Base-by-base conservation (phyloP, 2,329 filamentous ascomycete genomes). In the Tolypocladium tropicale region DNA sequence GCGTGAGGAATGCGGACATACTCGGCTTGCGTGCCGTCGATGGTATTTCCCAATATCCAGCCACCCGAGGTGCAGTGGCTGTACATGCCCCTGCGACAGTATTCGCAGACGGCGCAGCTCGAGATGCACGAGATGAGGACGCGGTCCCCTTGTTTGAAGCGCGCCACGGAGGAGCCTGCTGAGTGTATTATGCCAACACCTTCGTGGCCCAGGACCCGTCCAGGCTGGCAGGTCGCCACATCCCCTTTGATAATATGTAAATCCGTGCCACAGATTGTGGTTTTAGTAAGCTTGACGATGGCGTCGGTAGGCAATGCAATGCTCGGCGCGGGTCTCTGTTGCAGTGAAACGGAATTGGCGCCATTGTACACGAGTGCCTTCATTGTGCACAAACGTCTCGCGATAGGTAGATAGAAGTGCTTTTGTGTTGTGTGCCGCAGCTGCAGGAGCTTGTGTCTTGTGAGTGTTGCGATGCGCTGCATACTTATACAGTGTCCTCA, bases 11-110 rank as follows among this genome's bases (percentile, higher is more conserved):
- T 74, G 23, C 78, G 71, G 39, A 81, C 78, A 58, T 76, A 81
- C 62, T 82, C 79, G n/a, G 79, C 80, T 62, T 82, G 79, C 0
- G 77, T 81, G 49, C 79, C 79, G 59, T 81, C 76, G 23, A 76
- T 72, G 0, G 68, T 70, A 61, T 83, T 77, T 23, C 80, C 80
- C 2, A 83, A 68, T 6, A 75, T 71, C 80, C 80, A 83, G 4
- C 80, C 79, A 30, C 78, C 79, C 14, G 73, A 76, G 9, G 69
- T 69, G 64, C 80, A 83, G 59, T 80, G 78, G 32, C 76, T 77
- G 57, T 71, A 70, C 74, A 82, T 79, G 25, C 75, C 76, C 51
- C 67, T 67, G 6, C 74, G 73, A 60, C 80, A 83, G 64, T 75
- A 78, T 23, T 69, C 67, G 63, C 81, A 84, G 1, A 69, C 71